Base-by-base conservation (phyloP, 2,329 filamentous ascomycete genomes). In the Diaporthe sp. region DNA sequence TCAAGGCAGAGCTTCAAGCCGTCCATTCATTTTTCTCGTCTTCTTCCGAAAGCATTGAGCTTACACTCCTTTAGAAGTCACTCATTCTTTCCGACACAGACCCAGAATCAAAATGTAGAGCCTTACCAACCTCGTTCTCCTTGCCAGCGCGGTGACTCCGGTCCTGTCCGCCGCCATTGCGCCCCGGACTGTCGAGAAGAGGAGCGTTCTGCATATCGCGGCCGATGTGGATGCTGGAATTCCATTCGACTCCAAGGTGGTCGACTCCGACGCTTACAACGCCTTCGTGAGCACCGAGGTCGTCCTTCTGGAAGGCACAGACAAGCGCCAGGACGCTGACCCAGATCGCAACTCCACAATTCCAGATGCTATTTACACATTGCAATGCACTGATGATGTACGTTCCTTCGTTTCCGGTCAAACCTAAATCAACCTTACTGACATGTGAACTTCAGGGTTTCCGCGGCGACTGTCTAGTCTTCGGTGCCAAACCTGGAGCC, bases 311-410 rank as follows among this genome's bases (percentile, higher is more conserved):
- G n/a, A 68, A 27, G 63, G 47, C 9, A 68, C 32, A 4, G 63
- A 68, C n/a, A 68, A 68, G 63, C 63, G 63, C 32, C 47, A 53
- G 47, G 63, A 68, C 27, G 47, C 47, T 6, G 63, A 68, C 47
- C 44, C 63, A n/a, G 32, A 68, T 22, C 63, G 63, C 32, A 27
- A 27, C 32, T 39, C 63, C 32, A 27, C n/a, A 7, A 68, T 68
- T 9, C 63, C 63, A 1, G 63, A 68, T 53, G 47, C 32, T 22
- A 53, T 68, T 13, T 68, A 17, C 37, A 68, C 63, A 8, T 44
- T 68, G 15, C 63, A 68, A 22, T 68, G 63, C 37, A 68, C 47
- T 3, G 63, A 39, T 27, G 63, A 53, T 22, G 63, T 53, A 68
- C 0, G 63, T 7, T 22, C 4, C 22, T 39, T 19, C 8, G 22